phyloP scores from a whole-genome alignment of 2,329 filamentous ascomycete species.

The Paramyrothecium roridum region DNA sequence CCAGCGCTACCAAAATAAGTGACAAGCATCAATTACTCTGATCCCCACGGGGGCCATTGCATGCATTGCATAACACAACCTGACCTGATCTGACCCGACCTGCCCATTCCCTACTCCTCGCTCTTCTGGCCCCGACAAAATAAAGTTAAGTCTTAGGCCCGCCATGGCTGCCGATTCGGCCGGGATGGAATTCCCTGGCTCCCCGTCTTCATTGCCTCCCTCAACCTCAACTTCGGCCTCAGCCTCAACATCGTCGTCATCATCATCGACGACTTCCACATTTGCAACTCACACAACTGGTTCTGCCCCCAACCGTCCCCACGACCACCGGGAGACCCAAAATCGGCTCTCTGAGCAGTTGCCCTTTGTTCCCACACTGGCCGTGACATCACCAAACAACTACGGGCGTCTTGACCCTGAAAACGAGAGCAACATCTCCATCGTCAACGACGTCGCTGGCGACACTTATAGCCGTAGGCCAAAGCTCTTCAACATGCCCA shows the following conservation, averaged over 20 bases:
- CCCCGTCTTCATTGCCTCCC: background rate
- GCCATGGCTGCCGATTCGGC: background rate
- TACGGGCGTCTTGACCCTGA: constrained; percentile 33
- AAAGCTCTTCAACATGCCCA: background rate
- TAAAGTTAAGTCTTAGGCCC: background rate
- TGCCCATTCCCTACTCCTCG: background rate
- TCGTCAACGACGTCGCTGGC: constrained; percentile 22
- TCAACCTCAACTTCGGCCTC: background rate
- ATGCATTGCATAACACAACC: too few species aligned
- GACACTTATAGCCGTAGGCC: constrained; percentile 2
- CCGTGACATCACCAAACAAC: constrained; percentile 13
- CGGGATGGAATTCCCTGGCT: background rate
- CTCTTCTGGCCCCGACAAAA: background rate
- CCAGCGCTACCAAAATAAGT: background rate
- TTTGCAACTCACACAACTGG: background rate
- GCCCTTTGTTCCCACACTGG: constrained; percentile 11
- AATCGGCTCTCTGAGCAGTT: background rate
- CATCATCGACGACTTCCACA: background rate
- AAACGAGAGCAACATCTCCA: constrained; percentile 27
- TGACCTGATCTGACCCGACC: background rate
- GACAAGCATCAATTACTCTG: too few species aligned
- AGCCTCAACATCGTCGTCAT: background rate
- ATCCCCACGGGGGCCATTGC: too few species aligned
- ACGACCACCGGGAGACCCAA: background rate
- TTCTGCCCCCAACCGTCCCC: background rate